A percentile compares a stretch with the other conserved stretches of the same genome.
Conservation (phyloP, 164 flowering plant genomes). For the Sextonia rubra region DNA sequence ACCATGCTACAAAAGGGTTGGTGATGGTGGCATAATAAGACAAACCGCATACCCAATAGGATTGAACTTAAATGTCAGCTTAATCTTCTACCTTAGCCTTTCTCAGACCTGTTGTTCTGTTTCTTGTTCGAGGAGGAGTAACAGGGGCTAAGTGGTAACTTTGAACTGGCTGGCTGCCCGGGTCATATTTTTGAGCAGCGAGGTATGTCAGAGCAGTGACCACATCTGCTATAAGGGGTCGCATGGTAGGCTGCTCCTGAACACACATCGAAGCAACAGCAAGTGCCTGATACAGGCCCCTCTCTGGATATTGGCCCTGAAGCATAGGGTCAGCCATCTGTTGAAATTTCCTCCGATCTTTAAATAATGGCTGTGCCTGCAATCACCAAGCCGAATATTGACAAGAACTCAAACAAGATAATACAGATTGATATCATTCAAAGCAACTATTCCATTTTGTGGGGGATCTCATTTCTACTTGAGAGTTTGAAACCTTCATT, state of each 20-base stretch:
- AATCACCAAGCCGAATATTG: too few species aligned
- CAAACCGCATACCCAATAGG: background rate
- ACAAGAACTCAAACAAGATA: too few species aligned
- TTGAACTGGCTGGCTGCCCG: constrained; percentile 41
- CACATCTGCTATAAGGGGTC: constrained; percentile 78
- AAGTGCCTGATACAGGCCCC: constrained; percentile 84
- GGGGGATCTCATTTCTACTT: too few species aligned
- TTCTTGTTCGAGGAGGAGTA: constrained; percentile 39
- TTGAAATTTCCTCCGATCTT: constrained; percentile 57
- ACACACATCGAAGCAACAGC: constrained; percentile 94
- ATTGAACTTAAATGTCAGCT: constrained; percentile 5
- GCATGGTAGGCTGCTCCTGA: constrained; percentile 77
- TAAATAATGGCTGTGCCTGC: constrained; percentile 81
- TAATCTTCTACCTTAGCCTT: constrained; percentile 16
- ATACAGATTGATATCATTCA: too few species aligned
- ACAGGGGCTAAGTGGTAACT: constrained; percentile 33
- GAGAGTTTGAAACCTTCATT: too few species aligned
- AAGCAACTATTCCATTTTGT: too few species aligned
- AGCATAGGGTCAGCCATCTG: constrained; percentile 81
- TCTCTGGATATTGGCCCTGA: constrained; percentile 65
- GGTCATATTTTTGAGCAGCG: constrained; percentile 57
- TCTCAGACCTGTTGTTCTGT: constrained; percentile 19
- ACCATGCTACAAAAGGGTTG: background rate
- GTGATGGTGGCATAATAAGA: background rate
- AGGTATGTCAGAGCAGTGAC: constrained; percentile 80